Evolutionary conservation across 2,329 filamentous ascomycete genomes (phyloP).

Genomic region (Ilyonectria destructans): DNA sequence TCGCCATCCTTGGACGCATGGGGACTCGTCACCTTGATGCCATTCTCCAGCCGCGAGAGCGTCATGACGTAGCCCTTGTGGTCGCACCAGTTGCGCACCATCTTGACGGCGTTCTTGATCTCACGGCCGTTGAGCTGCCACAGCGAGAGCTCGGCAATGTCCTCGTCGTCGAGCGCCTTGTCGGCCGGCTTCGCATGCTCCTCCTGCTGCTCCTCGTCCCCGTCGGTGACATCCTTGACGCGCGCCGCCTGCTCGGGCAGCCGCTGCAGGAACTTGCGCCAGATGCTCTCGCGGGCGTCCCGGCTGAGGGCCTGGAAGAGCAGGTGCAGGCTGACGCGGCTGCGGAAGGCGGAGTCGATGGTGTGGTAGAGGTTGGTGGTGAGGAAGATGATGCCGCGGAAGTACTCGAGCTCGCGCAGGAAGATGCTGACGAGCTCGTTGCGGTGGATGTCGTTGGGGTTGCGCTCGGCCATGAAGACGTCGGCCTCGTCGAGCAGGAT

Average conservation of each 20-base stretch:
- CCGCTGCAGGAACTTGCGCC: conserved; percentile 63
- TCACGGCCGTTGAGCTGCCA: conserved; percentile 63
- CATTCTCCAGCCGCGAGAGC: conserved; percentile 60
- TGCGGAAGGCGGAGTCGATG: conserved; percentile 63
- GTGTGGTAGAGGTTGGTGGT: conserved; percentile 62
- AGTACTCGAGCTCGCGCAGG: conserved; percentile 63
- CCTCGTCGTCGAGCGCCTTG: conserved; percentile 51
- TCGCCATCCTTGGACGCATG: conserved; percentile 56
- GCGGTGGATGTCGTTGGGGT: conserved; percentile 62
- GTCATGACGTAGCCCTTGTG: conserved; percentile 62
- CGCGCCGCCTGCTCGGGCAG: conserved; percentile 45
- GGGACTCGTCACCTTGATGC: conserved; percentile 63
- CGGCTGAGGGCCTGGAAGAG: conserved; percentile 59
- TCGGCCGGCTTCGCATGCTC: conserved; percentile 12
- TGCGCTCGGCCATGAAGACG: conserved; percentile 66
- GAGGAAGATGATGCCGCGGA: conserved; percentile 62
- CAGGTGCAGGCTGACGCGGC: conserved; percentile 64
- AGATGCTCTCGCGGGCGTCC: conserved; percentile 59
- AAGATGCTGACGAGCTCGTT: conserved; percentile 68
- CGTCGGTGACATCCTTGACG: conserved; percentile 7
- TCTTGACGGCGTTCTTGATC: conserved; percentile 66
- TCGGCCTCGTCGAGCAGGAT: conserved; percentile 70
- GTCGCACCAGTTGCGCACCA: conserved; percentile 63
- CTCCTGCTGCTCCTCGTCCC: conserved; percentile 2
- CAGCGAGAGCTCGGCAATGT: conserved; percentile 57